These are phyloP conservation scores for Ogataea trehalophila DNA, from an alignment of 805 yeast genomes.

Conservation along the genomic window DNA sequence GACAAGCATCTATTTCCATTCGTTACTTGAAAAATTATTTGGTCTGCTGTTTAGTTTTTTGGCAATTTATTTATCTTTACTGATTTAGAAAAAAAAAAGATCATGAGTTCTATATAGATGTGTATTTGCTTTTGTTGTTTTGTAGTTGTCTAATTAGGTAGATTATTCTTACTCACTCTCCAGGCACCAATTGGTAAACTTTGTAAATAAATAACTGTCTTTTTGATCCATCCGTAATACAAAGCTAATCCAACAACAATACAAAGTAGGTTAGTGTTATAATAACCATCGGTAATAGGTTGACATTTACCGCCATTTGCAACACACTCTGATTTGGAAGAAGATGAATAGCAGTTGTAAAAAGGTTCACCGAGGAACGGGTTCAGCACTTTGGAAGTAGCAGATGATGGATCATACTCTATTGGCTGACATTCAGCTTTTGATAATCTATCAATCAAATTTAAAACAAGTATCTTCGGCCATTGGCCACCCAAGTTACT, in stretches of 20 bases:
- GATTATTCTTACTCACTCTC: constrained; percentile 45
- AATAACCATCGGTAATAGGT: constrained; percentile 74
- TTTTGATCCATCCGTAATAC: constrained; percentile 61
- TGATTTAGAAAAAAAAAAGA: neutral
- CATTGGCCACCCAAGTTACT: constrained; percentile 96
- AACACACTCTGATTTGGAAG: constrained; percentile 45
- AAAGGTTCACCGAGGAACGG: constrained; percentile 22
- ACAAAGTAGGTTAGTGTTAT: constrained; percentile 69
- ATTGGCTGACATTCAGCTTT: constrained; percentile 46
- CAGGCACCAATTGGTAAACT: constrained; percentile 68
- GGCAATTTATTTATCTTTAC: neutral
- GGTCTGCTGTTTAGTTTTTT: constrained; percentile 63
- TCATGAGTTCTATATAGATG: too few relatives aligned
- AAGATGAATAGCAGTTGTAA: constrained; percentile 27
- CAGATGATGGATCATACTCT: constrained; percentile 7
- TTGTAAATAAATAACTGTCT: constrained; percentile 62
- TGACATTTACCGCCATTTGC: constrained; percentile 51
- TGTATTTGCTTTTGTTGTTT: too few relatives aligned
- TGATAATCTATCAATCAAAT: constrained; percentile 77
- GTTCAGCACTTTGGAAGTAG: constrained; percentile 8
- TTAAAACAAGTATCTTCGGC: constrained; percentile 83
- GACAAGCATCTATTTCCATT: constrained; percentile 84
- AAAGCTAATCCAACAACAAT: constrained; percentile 58
- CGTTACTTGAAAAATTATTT: constrained; percentile 64
- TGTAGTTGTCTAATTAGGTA: neutral